Base-by-base conservation (phyloP, 2,329 filamentous ascomycete genomes). In the Nemania diffusa region DNA sequence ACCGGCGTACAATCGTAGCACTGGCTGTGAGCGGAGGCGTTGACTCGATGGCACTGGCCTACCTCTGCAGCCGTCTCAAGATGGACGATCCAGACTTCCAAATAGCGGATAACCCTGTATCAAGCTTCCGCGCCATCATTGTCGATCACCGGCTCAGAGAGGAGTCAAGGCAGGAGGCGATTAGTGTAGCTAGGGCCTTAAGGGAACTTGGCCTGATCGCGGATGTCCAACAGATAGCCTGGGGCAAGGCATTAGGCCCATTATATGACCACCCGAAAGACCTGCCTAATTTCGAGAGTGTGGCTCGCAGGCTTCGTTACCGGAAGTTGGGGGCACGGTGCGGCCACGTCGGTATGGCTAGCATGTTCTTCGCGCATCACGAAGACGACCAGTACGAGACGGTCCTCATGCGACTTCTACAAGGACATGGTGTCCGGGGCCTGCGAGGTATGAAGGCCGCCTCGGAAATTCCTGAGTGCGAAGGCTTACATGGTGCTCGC, bases 21-120 rank as follows among this genome's bases (percentile, higher is more conserved):
- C 82, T 98, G 66, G 96, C 94, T 17, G 84, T 98, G 68, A 97
- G 94, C 76, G 96, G 96, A 26, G 96, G 96, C 7, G 92, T 96
- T 44, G 96, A 99, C 79, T 98, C 95, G n/a, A 99, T 98, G 94
- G 95, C 95, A 29, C 84, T 99, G 67, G 93, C 94, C 62, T 89
- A 84, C 67, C 85, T 98, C 40, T 92, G 92, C 76, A 85, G 84
- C 56, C 79, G 82, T 52, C 73, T 86, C 40, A 79, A 79, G 42
- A 76, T 68, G 2, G 67, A 69, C 2, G 74, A 81, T 52, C 75
- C 74, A 1, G 65, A 72, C 27, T 74, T 82, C 69, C 79, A 71
- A 50, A 75, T 88, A 27, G 80, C 80, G 37, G 85, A 85, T 72
- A 82, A 84, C 66, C 80, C 82, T 15, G 74, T 83, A 42, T 44